phyloP scores from a whole-genome alignment of 2,329 filamentous ascomycete genomes.

The Chaetomium sp. region DNA sequence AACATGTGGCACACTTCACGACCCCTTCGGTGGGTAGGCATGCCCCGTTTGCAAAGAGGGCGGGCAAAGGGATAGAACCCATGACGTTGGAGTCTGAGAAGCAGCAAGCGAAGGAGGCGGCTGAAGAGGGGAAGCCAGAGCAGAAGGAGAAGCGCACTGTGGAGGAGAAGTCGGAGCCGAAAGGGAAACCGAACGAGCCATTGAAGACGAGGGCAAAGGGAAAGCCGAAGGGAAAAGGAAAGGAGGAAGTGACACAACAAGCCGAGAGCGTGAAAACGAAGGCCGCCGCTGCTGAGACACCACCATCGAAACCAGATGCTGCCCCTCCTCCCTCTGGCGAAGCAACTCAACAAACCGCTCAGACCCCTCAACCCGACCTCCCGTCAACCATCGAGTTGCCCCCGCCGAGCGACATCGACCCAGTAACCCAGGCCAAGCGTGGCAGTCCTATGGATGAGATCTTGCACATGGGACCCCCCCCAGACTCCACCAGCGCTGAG shows the following conservation, averaged over 20 bases:
- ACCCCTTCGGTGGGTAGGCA: constrained; percentile 33
- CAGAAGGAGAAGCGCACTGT: not conserved
- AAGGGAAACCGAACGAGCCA: not conserved
- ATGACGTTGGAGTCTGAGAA: constrained; percentile 23
- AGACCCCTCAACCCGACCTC: constrained; percentile 18
- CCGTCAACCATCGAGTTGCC: constrained; percentile 20
- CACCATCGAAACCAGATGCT: not conserved
- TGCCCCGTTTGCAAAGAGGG: constrained; percentile 45
- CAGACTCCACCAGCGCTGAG: constrained; percentile 4
- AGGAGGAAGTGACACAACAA: not conserved
- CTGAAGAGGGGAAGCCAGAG: not conserved
- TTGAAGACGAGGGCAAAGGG: not conserved
- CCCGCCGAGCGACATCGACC: constrained; percentile 19
- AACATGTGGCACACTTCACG: constrained; percentile 31
- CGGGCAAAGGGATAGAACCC: constrained; percentile 57
- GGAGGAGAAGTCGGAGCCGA: not conserved
- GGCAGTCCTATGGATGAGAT: constrained; percentile 47
- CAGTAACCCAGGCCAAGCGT: constrained; percentile 30
- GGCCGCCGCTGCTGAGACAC: not conserved
- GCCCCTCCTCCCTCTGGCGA: not conserved
- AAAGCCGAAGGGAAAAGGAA: not conserved
- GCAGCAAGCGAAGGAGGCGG: not conserved
- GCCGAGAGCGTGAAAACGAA: not conserved
- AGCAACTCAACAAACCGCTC: not conserved
- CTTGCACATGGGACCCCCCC: constrained; percentile 33